Conservation (phyloP, 2,329 filamentous ascomycete species). For the Pseudocercospora vitis region DNA sequence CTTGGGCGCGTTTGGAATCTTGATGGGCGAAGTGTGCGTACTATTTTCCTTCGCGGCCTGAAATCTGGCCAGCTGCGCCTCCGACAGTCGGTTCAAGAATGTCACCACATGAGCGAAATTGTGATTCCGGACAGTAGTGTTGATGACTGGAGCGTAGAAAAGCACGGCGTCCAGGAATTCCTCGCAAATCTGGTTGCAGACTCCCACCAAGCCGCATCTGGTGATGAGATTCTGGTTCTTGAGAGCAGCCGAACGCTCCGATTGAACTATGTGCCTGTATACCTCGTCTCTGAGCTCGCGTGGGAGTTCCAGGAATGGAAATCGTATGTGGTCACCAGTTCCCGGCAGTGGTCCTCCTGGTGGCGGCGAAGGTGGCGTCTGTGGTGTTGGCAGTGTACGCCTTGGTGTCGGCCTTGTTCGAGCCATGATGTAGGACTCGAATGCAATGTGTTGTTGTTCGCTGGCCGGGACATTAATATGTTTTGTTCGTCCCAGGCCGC, state of each 20-base stretch:
- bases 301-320: slow-evolving; percentile 38
- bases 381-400: not conserved
- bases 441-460: too few species aligned
- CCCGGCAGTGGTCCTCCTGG: too few species aligned
- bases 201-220: slow-evolving; percentile 8
- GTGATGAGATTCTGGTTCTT: slow-evolving; percentile 6
- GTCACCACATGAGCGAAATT: slow-evolving; percentile 18
- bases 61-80: slow-evolving; percentile 10
- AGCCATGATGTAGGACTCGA: not conserved
- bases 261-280: slow-evolving; percentile 29
- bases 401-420: not conserved
- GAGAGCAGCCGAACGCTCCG: not conserved
- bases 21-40: too few species aligned
- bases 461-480: not conserved
- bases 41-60: too few species aligned
- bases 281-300: slow-evolving; percentile 43
- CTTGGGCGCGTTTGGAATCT: not conserved
- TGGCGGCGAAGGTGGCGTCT: not conserved
- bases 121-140: slow-evolving; percentile 8
- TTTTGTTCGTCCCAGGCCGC: not conserved
- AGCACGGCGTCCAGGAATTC: slow-evolving; percentile 16
- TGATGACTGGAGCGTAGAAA: slow-evolving; percentile 11
- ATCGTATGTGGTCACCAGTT: slow-evolving; percentile 8
- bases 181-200: slow-evolving; percentile 12
- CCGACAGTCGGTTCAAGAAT: slow-evolving; percentile 15